Evolutionary conservation across 2,329 filamentous ascomycete species (phyloP).

Genomic region (Ascochyta koolunga): DNA sequence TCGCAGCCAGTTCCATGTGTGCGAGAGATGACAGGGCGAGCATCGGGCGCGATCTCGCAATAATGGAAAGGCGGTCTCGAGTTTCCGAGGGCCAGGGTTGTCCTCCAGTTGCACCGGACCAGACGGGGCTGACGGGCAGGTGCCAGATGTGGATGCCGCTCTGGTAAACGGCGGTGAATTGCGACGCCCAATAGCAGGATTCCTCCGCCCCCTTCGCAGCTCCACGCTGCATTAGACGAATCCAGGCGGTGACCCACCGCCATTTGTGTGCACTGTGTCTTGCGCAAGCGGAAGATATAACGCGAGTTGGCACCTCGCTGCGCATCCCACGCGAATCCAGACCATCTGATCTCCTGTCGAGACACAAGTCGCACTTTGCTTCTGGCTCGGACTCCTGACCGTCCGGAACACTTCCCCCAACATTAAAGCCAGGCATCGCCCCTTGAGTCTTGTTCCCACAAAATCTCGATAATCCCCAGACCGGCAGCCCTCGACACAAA

Average conservation of each 20-base stretch:
- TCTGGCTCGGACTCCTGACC: slow-evolving; percentile 46
- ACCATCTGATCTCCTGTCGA: slow-evolving; percentile 37
- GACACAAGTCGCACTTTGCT: slow-evolving; percentile 36
- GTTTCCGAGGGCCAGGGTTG: slow-evolving; percentile 34
- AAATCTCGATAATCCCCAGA: slow-evolving; percentile 15
- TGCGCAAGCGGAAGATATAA: slow-evolving; percentile 39
- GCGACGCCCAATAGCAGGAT: slow-evolving; percentile 29
- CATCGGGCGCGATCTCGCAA: slow-evolving; percentile 23
- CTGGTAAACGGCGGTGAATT: slow-evolving; percentile 35
- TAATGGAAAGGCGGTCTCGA: slow-evolving; percentile 33
- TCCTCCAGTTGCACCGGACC: slow-evolving; percentile 22
- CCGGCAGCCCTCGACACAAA: slow-evolving; percentile 13
- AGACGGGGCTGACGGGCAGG: slow-evolving; percentile 30
- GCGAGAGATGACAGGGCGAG: slow-evolving; percentile 26
- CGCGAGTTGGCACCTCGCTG: slow-evolving; percentile 32
- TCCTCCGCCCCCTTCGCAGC: slow-evolving; percentile 25
- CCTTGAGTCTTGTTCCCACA: slow-evolving; percentile 16
- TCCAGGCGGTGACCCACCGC: slow-evolving; percentile 38
- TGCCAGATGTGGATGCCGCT: slow-evolving; percentile 28
- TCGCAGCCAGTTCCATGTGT: slow-evolving; percentile 24
- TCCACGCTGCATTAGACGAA: slow-evolving; percentile 38
- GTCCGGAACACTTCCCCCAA: slow-evolving; percentile 12
- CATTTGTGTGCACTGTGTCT: slow-evolving; percentile 25
- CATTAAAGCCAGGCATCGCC: slow-evolving; percentile 15
- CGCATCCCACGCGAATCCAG: slow-evolving; percentile 29